Percentiles rank a stretch among this genome's conserved stretches.
phyloP scores from a whole-genome alignment of 176 grass and related monocot species.

The Rhipidocladum racemiflorum region DNA sequence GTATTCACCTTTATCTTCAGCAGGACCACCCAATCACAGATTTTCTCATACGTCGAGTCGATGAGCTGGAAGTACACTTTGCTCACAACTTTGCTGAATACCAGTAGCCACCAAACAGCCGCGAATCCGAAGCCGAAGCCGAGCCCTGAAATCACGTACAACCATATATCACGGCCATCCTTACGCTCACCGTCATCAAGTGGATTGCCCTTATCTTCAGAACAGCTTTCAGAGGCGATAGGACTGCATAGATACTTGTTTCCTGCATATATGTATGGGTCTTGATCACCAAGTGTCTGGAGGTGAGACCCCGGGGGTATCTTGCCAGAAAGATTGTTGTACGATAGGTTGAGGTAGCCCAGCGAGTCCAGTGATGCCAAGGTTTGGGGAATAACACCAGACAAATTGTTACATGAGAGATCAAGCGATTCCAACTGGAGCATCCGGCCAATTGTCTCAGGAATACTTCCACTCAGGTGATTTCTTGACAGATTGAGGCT shows the following conservation, averaged over 20 bases:
- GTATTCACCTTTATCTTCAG: too few species aligned
- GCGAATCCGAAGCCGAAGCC: background rate
- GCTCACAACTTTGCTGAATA: too few species aligned
- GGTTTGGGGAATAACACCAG: background rate
- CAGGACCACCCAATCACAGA: too few species aligned
- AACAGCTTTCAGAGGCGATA: too few species aligned
- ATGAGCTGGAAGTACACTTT: too few species aligned
- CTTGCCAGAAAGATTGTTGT: background rate
- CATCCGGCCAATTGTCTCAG: background rate
- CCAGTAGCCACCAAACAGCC: background rate
- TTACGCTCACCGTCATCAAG: background rate
- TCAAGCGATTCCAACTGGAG: background rate
- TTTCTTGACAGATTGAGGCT: background rate
- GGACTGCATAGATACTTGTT: too few species aligned
- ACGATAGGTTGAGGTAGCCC: background rate
- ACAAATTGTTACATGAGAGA: background rate
- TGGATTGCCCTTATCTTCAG: too few species aligned
- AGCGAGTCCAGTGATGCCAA: background rate
- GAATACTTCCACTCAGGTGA: background rate
- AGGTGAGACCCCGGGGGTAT: too few species aligned
- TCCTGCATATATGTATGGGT: too few species aligned
- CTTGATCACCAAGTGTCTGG: too few species aligned
- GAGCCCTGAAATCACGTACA: background rate
- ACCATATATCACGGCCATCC: background rate
- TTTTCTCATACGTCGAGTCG: too few species aligned